A percentile compares a stretch with the other conserved stretches of the same genome.
phyloP scores from a whole-genome alignment of 805 yeast species.

The Metschnikowia lachancei region DNA sequence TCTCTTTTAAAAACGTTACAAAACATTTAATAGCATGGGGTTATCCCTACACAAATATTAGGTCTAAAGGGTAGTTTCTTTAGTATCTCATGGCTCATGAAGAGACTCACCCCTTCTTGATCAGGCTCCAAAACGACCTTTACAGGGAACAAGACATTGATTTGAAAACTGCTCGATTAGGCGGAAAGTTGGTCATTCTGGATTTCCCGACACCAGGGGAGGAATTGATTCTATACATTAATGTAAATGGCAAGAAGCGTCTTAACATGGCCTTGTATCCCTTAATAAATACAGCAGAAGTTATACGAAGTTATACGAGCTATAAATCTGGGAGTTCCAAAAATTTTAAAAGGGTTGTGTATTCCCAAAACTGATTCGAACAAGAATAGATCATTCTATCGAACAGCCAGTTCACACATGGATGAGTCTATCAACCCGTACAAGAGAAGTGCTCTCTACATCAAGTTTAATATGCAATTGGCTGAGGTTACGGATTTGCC shows the following conservation, averaged over 20 bases:
- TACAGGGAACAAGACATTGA: conserved; percentile 46
- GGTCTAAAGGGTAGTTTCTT: too few species aligned
- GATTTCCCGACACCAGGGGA: conserved; percentile 35
- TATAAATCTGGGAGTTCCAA: conserved; percentile 47
- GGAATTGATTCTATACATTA: conserved; percentile 30
- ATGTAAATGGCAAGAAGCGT: conserved; percentile 32
- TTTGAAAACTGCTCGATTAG: conserved; percentile 53
- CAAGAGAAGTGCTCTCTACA: conserved; percentile 36
- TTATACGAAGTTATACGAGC: conserved; percentile 64
- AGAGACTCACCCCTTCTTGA: conserved; percentile 35
- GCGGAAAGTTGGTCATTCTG: conserved; percentile 46
- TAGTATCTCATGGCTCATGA: too few species aligned
- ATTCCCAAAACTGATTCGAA: conserved; percentile 52
- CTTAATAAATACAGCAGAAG: conserved; percentile 25
- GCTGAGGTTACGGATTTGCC: conserved; percentile 32
- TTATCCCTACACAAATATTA: too few species aligned
- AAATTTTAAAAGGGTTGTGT: conserved; percentile 51
- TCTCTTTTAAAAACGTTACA: too few species aligned
- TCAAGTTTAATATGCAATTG: conserved; percentile 37
- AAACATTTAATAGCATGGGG: too few species aligned
- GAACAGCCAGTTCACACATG: conserved; percentile 19
- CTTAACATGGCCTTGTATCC: conserved; percentile 13
- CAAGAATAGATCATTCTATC: conserved; percentile 25
- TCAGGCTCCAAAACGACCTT: conserved; percentile 46
- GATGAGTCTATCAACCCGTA: conserved; percentile 20